Percentiles rank a stretch among this genome's conserved stretches.
Evolutionary conservation across 352 stramenopile genomes (phyloP).

Genomic region (Pythium phragmitis): DNA sequence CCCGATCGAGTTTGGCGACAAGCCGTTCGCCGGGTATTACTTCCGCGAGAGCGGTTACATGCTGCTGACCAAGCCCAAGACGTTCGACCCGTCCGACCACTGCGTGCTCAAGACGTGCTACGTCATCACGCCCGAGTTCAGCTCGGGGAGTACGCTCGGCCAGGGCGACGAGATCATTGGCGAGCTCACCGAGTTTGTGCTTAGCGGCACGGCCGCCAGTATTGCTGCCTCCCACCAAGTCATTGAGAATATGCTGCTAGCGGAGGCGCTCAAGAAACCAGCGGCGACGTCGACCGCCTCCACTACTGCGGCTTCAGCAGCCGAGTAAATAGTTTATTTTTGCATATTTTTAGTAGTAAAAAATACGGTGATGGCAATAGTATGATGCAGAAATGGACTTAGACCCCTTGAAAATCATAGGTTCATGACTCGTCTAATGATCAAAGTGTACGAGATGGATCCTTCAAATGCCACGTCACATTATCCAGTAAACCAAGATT

Average conservation of each 20-base stretch:
- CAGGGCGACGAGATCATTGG: conserved; percentile 29
- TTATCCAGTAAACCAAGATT: too few relatives aligned
- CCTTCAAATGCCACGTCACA: too few relatives aligned
- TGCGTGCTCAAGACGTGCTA: conserved; percentile 58
- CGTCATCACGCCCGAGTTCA: conserved; percentile 54
- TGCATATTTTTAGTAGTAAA: not conserved
- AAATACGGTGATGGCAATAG: conserved; percentile 7
- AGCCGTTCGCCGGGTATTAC: conserved; percentile 42
- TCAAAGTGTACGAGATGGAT: too few relatives aligned
- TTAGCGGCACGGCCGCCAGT: conserved; percentile 25
- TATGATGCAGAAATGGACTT: conserved; percentile 1
- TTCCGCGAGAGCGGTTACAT: conserved; percentile 70
- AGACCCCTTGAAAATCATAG: not conserved
- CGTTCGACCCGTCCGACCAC: conserved; percentile 30
- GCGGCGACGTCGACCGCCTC: conserved; percentile 1
- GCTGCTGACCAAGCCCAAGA: conserved; percentile 40
- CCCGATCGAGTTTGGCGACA: conserved; percentile 48
- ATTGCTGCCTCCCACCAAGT: conserved; percentile 23
- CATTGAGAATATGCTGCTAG: conserved; percentile 32
- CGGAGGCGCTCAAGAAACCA: conserved; percentile 21
- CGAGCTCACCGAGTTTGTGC: conserved; percentile 28
- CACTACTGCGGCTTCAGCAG: not conserved
- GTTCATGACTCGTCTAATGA: not conserved
- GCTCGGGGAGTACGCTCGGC: conserved; percentile 13
- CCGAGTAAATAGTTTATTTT: not conserved